phyloP scores from a whole-genome alignment of 306 rosid genomes.

The apple (Malus domestica) region DNA sequence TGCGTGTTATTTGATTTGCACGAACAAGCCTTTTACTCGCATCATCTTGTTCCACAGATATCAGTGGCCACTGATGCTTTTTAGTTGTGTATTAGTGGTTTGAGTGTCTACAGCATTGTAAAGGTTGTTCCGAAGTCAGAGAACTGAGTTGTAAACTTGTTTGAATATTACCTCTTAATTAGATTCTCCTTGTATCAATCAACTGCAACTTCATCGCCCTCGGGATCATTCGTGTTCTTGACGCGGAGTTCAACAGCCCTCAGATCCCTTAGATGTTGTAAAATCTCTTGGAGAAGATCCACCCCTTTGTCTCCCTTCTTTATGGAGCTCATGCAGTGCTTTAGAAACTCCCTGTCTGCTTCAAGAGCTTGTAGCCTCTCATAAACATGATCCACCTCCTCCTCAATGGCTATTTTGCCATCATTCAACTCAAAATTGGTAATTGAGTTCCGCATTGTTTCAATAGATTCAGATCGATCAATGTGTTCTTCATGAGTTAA shows the following conservation, averaged over 20 bases:
- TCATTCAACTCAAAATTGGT: conserved; percentile 24
- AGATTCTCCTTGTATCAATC: background rate
- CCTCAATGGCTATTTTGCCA: conserved; percentile 42
- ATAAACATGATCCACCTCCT: conserved; percentile 72
- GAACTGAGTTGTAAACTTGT: background rate
- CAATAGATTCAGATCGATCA: conserved; percentile 22
- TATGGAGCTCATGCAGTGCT: conserved; percentile 54
- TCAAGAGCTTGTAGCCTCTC: conserved; percentile 75
- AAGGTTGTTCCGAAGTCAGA: background rate
- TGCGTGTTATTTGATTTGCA: too few relatives aligned
- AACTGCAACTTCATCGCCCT: conserved; percentile 17
- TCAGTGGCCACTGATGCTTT: too few relatives aligned
- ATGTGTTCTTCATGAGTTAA: conserved; percentile 11
- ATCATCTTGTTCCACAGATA: too few relatives aligned
- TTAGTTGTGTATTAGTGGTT: background rate
- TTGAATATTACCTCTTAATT: conserved; percentile 4
- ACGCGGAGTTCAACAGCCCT: conserved; percentile 46
- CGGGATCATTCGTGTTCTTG: conserved; percentile 28
- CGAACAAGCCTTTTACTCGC: too few relatives aligned
- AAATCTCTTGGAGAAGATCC: conserved; percentile 62
- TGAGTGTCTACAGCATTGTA: background rate
- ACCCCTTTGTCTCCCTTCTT: conserved; percentile 64
- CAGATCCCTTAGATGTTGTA: conserved; percentile 66
- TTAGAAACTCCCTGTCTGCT: conserved; percentile 60
- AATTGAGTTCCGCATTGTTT: conserved; percentile 18